Evolutionary conservation across 257 asterid species (phyloP), one percentile per base, ranked within the genome.

Genomic region (Verbascum thapsus): DNA sequence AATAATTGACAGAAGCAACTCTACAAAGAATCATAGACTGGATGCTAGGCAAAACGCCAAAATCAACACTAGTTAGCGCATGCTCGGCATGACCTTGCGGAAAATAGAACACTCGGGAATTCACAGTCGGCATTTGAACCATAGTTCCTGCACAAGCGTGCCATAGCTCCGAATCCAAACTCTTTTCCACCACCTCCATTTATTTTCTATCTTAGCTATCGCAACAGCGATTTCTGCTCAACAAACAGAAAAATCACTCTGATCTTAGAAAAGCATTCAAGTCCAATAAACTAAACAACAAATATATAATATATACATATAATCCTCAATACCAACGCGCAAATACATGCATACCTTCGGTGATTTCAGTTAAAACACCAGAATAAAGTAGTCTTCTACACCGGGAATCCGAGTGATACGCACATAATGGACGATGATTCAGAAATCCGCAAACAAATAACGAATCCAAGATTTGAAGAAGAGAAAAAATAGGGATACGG

Each of bases 11-110:
- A 7, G 74, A 68, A 49, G 64, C 80, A 35, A 85, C 94, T 53
- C 86, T 77, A 37, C 90, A 85, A 32, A 78, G 76, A 61, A 85
- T 70, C 73, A 80, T 12, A 10, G 90, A 70, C 5, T 86, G 88
- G 59, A 77, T 60, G 37, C 81, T 72, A 1, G 72, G 78, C 58
- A 80, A 49, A 6, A 51, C 69, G 13, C 78, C 74, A 58, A 85
- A 85, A 79, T 83, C 94, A 13, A 85, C 86, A 34, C 41, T 41
- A 10, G 50, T 42, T 22, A 79, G 80, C 0, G 94, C 66, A 34
- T 85, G 94, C 67, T 85, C 94, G 1, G 86, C 86, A 34, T 85
- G 94, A 3, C 94, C 94, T 70, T 85, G 94, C 0, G 90, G 87
- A 52, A 85, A 85, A 68, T 82, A 85, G 64, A 64, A 77, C 11